Base-by-base conservation (phyloP, 2,329 filamentous ascomycete species). In the Truncatella angustata region DNA sequence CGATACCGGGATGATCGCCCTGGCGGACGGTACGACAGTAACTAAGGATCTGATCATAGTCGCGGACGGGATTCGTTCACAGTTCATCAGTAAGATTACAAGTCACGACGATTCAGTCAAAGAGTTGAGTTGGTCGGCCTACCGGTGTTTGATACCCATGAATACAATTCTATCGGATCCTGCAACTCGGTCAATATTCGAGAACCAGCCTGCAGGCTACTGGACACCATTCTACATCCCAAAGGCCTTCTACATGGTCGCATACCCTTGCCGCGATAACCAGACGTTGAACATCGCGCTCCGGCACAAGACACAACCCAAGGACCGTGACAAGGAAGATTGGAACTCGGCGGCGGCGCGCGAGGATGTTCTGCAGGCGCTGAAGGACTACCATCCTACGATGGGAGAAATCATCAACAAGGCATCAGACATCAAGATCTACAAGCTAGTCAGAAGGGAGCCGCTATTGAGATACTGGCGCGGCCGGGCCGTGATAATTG, bases 41-140 rank as follows among this genome's bases (percentile, higher is more conserved):
- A 49, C 16, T 20, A 50, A 55, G 36, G 63, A 68, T 46, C 50
- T 67, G 16, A 56, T 67, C n/a, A 55, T 68, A 35, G 60, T 65
- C 4, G 61, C 66, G 11, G 64, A 68, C 52, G 66, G 66, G 12
- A 50, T 56, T 36, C 42, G 47, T 5, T 52, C 46, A 6, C 16
- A 20, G 5, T 49, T 55, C 36, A 24, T 53, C 40, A 44, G 43
- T 23, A 48, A 48, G 14, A 30, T 53, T 44, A 52, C 45, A 2
- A 50, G 49, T 23, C 28, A 49, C 18, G 42, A 44, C 12, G 28
- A 50, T 30, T 21, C 36, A 9, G 12, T 44, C 14, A 46, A 35
- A 21, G 50, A 53, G 16, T 14, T 50, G 37, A 46, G 53, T 24
- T 50, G 50, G 47, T 50, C 49, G 21, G 46, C 45, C n/a, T 57